Percentiles rank a stretch among this genome's conserved stretches.
These are phyloP conservation scores for Fusarium falciforme DNA, from an alignment of 2,329 filamentous ascomycete genomes.

Conservation along the genomic window DNA sequence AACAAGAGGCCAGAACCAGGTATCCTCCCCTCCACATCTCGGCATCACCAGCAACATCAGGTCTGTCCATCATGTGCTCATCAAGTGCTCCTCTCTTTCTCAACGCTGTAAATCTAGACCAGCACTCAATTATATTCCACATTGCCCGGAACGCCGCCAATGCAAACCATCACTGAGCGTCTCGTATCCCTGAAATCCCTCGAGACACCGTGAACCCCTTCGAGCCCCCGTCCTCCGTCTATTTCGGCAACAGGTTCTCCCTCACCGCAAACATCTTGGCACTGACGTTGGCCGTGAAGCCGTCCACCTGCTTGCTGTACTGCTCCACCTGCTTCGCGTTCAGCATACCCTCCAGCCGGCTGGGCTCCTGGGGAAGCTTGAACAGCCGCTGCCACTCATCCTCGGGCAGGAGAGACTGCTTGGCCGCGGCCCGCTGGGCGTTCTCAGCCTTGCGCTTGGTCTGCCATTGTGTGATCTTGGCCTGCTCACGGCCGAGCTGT, in stretches of 20 bases:
- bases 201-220: constrained; percentile 41
- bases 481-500: constrained; percentile 91
- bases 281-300: constrained; percentile 90
- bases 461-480: constrained; percentile 97
- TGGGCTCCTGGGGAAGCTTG: constrained; percentile 96
- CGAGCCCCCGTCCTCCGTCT: constrained; percentile 31
- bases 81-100: constrained; percentile 47
- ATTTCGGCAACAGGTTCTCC: constrained; percentile 72
- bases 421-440: constrained; percentile 82
- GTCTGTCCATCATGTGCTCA: constrained; percentile 37
- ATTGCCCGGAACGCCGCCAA: constrained; percentile 56
- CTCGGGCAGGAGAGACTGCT: constrained; percentile 90
- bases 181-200: constrained; percentile 43
- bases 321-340: constrained; percentile 97
- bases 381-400: constrained; percentile 99
- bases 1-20: constrained; percentile 8
- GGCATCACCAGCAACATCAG: constrained; percentile 30
- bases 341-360: constrained; percentile 90
- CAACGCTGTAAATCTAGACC: constrained; percentile 51
- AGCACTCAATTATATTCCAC: constrained; percentile 53
- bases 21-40: constrained; percentile 28
- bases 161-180: constrained; percentile 53
- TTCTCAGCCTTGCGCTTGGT: constrained; percentile 97
- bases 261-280: constrained; percentile 99
- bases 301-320: constrained; percentile 96